These are phyloP conservation scores for Pleurotus citrinopileatus DNA, from an alignment of 768 basidiomycete species.

Conservation along the genomic window DNA sequence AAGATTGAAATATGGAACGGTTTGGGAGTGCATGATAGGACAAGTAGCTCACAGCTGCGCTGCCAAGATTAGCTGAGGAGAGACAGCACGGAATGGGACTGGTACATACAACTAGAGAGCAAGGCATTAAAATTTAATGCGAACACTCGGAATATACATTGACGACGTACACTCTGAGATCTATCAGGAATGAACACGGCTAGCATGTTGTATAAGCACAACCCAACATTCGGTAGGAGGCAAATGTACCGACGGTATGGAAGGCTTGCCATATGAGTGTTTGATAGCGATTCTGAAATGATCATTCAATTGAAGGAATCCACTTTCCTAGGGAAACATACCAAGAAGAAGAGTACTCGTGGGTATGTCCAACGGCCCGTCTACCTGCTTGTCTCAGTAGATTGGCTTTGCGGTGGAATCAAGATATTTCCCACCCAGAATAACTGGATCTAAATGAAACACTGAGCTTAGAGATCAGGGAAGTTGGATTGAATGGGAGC, in stretches of 20 bases:
- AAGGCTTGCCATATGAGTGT: background rate
- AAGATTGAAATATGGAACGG: no score
- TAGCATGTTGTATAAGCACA: background rate
- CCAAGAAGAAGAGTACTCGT: background rate
- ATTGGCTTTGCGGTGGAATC: no score
- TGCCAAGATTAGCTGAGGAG: no score
- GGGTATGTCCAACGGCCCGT: background rate
- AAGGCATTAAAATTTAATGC: background rate
- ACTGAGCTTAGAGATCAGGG: no score
- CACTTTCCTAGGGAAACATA: background rate
- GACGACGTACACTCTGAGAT: background rate
- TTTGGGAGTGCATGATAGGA: no score
- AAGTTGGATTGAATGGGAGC: no score
- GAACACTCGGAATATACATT: no score
- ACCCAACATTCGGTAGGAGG: background rate
- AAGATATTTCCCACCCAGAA: constrained; percentile 1
- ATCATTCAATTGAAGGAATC: background rate
- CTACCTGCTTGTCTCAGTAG: no score
- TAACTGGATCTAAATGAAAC: background rate
- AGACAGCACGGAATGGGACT: no score
- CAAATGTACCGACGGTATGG: background rate
- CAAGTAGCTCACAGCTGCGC: no score
- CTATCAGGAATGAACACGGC: background rate
- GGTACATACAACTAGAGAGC: background rate
- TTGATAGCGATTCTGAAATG: background rate